A percentile compares a stretch with the other conserved stretches of the same genome.
These are phyloP conservation scores for Nemania sp. DNA, from an alignment of 2,329 filamentous ascomycete genomes.

Conservation along the genomic window DNA sequence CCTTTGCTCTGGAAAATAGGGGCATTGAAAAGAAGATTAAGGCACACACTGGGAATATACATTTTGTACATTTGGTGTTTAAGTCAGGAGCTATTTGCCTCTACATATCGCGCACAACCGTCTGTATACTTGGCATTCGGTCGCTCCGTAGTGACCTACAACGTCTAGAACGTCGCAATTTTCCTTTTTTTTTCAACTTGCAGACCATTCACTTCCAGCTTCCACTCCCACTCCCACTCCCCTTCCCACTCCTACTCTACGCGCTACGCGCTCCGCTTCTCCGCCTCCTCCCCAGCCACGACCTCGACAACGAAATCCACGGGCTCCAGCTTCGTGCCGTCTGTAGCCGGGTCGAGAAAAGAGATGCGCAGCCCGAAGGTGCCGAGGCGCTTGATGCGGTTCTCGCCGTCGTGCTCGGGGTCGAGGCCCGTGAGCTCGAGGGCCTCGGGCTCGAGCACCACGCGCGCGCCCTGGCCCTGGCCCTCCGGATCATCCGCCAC, in stretches of 20 bases:
- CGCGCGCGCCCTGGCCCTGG: constrained; percentile 40
- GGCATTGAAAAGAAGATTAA: neutral
- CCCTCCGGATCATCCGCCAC: too few relatives aligned
- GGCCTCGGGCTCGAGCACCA: constrained; percentile 42
- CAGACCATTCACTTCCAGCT: too few relatives aligned
- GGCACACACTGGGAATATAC: constrained; percentile 7
- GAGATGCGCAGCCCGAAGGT: constrained; percentile 45
- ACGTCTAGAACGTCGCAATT: too few relatives aligned
- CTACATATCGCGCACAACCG: constrained; percentile 1
- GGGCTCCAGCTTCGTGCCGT: constrained; percentile 37
- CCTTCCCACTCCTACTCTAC: too few relatives aligned
- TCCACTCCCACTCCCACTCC: too few relatives aligned
- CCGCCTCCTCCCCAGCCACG: constrained; percentile 38
- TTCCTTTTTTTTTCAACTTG: too few relatives aligned
- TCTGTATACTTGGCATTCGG: neutral
- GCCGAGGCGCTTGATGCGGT: constrained; percentile 48
- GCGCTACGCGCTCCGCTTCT: too few relatives aligned
- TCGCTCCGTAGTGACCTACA: too few relatives aligned
- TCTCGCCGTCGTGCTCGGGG: constrained; percentile 33
- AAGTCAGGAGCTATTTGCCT: constrained; percentile 1
- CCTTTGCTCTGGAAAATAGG: neutral
- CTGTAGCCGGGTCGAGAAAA: constrained; percentile 23
- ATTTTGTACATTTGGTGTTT: constrained; percentile 23
- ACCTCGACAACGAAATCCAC: constrained; percentile 42
- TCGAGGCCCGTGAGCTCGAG: constrained; percentile 42